Evolutionary conservation across 2,329 filamentous ascomycete species (phyloP).

Genomic region (Penicillium sp.): DNA sequence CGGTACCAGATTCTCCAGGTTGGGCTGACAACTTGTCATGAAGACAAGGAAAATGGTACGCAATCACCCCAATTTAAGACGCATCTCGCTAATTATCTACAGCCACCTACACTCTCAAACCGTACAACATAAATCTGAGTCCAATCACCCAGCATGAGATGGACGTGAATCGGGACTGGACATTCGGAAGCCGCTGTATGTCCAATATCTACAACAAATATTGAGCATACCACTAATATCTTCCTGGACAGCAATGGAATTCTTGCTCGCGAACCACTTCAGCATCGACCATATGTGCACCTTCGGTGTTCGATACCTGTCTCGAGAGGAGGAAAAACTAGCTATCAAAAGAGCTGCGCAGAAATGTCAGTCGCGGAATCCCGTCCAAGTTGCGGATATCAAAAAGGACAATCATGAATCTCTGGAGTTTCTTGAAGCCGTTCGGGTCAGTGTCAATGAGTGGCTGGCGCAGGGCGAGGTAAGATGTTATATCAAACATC

Average conservation of each 20-base stretch:
- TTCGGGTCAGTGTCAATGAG: conserved; percentile 46
- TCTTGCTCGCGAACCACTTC: conserved; percentile 60
- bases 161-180: conserved; percentile 61
- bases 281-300: conserved; percentile 57
- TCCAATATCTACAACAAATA: background rate
- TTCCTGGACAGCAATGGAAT: conserved; percentile 53
- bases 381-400: conserved; percentile 46
- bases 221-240: conserved; percentile 1
- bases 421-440: conserved; percentile 52
- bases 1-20: conserved; percentile 65
- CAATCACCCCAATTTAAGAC: conserved; percentile 36
- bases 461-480: conserved; percentile 44
- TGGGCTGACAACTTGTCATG: conserved; percentile 64
- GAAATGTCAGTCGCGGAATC: conserved; percentile 37
- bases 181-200: conserved; percentile 56
- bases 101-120: conserved; percentile 58
- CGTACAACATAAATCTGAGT: conserved; percentile 65
- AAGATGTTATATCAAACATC: background rate
- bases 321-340: conserved; percentile 55
- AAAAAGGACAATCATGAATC: conserved; percentile 54
- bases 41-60: conserved; percentile 48
- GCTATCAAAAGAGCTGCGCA: conserved; percentile 49
- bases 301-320: conserved; percentile 62
- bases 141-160: conserved; percentile 55
- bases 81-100: conserved; percentile 15